Base-by-base conservation (phyloP, 208 protist species). In the Leishmania braziliensis region DNA sequence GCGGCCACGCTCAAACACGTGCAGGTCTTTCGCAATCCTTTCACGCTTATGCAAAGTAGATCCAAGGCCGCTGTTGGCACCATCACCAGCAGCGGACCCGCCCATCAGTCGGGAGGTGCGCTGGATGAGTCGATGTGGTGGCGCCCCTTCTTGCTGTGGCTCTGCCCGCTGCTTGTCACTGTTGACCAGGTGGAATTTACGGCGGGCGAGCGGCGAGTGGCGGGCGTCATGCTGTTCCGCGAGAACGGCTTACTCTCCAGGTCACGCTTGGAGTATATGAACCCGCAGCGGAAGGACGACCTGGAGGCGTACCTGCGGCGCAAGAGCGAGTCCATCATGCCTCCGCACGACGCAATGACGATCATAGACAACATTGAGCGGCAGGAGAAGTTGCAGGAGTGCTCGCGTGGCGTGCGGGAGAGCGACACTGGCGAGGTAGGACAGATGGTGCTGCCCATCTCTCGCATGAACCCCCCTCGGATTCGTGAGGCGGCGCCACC, bases 81-180 rank as follows among this genome's bases (percentile, higher is more conserved):
- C 81, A 46, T 26, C 23, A 54, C 36, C 0, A 58, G 53, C 60
- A 48, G 26, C 39, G 56, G 72, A 26, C 10, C 9, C 70, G 14
- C 20, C 26, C 9, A 18, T 10, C 46, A 54, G 69, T 46, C 43
- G 26, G 20, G 43, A 8, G 75, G 75, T 29, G n/a, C 56, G 65
- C 10, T 80, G n/a, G 80, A 78, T 46, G 48, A 9, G 54, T 54
- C 78, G 39, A 82, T 84, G 62, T 92, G 88, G 88, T 94, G 91
- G 89, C 88, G 93, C 8, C 84, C 93, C 5, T 91, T 90, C 79
- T 46, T 94, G 65, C 87, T 97, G 14, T 96, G 88, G 79, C 87
- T 97, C 36, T 71, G 88, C 51, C 94, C 94, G 16, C 78, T 90
- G 23, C 84, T 95, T 12, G 58, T 77, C 10, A 89, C 83, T 2